Conservation (phyloP, 805 yeast species). For the Metschnikowia shivogae region DNA sequence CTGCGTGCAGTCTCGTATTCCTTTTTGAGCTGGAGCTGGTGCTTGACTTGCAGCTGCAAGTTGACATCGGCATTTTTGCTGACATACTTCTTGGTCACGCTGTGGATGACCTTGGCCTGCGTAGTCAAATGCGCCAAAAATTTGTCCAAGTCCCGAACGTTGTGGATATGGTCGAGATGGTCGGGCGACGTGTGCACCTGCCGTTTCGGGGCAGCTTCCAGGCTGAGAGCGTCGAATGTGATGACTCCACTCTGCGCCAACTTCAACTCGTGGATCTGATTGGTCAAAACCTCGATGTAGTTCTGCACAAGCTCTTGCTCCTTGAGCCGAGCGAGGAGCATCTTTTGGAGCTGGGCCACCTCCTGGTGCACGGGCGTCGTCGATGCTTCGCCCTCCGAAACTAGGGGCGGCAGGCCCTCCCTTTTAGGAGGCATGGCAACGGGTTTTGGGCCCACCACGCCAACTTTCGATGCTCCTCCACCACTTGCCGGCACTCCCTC, state of each 20-base stretch:
- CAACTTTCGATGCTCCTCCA: not conserved
- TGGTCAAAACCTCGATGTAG: slow-evolving; percentile 39
- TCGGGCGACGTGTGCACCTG: slow-evolving; percentile 20
- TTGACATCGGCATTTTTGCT: slow-evolving; percentile 12
- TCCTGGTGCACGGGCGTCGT: slow-evolving; percentile 11
- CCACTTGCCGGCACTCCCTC: not conserved
- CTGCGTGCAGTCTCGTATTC: not conserved
- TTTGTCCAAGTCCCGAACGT: slow-evolving; percentile 38
- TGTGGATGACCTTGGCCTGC: slow-evolving; percentile 34
- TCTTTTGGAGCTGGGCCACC: slow-evolving; percentile 24
- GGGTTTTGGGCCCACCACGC: not conserved
- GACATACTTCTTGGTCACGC: slow-evolving; percentile 32
- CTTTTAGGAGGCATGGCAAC: not conserved
- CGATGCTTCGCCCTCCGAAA: not conserved
- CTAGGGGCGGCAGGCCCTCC: not conserved
- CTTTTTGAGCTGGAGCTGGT: slow-evolving; percentile 15
- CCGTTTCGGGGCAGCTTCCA: slow-evolving; percentile 15
- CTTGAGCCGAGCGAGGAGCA: slow-evolving; percentile 35
- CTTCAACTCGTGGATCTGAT: slow-evolving; percentile 40
- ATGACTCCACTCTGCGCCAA: slow-evolving; percentile 44
- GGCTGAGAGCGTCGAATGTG: slow-evolving; percentile 35
- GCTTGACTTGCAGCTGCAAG: slow-evolving; percentile 19
- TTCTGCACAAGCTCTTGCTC: slow-evolving; percentile 41
- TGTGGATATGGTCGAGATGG: slow-evolving; percentile 37
- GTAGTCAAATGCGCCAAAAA: slow-evolving; percentile 36